Conservation (phyloP, 2,329 filamentous ascomycete species). For the Macrophomina pseudophaseolina region DNA sequence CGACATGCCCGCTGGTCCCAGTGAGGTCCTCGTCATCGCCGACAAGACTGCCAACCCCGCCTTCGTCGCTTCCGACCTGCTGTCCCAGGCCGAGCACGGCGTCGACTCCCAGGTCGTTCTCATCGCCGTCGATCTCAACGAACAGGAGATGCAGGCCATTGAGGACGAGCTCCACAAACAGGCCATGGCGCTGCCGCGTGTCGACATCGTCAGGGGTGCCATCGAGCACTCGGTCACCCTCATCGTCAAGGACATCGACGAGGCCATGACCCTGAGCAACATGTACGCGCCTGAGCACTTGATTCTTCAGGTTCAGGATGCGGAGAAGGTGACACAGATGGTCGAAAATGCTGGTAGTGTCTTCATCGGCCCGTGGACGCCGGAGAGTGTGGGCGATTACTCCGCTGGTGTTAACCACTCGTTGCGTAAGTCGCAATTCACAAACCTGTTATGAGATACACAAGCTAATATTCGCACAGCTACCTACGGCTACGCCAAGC, state of each 20-base stretch:
- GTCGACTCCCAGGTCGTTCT: conserved; percentile 94
- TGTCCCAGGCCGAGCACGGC: conserved; percentile 96
- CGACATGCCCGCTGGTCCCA: conserved; percentile 97
- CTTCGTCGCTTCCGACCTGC: conserved; percentile 92
- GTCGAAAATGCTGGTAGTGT: conserved; percentile 96
- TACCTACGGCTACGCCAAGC: conserved; percentile 96
- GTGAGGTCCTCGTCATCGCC: conserved; percentile 94
- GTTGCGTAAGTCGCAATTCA: conserved; percentile 69
- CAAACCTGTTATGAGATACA: neutral
- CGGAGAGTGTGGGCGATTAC: conserved; percentile 97
- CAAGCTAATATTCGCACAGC: conserved; percentile 57
- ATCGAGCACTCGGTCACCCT: conserved; percentile 93
- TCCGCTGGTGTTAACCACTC: conserved; percentile 98
- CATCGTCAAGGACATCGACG: conserved; percentile 72
- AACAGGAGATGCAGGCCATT: conserved; percentile 76
- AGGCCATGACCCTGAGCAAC: conserved; percentile 84
- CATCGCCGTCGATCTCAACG: conserved; percentile 79
- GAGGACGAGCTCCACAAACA: conserved; percentile 91
- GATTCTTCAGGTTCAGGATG: conserved; percentile 84
- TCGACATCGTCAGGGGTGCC: conserved; percentile 88
- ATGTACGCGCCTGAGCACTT: conserved; percentile 95
- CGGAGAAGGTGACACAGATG: conserved; percentile 73
- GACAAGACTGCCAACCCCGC: conserved; percentile 87
- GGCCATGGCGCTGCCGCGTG: conserved; percentile 82
- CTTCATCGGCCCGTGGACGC: conserved; percentile 95